Evolutionary conservation across 2,329 filamentous ascomycete species (phyloP), one percentile per base, ranked within the genome.

Genomic region (Sporothrix protearum): DNA sequence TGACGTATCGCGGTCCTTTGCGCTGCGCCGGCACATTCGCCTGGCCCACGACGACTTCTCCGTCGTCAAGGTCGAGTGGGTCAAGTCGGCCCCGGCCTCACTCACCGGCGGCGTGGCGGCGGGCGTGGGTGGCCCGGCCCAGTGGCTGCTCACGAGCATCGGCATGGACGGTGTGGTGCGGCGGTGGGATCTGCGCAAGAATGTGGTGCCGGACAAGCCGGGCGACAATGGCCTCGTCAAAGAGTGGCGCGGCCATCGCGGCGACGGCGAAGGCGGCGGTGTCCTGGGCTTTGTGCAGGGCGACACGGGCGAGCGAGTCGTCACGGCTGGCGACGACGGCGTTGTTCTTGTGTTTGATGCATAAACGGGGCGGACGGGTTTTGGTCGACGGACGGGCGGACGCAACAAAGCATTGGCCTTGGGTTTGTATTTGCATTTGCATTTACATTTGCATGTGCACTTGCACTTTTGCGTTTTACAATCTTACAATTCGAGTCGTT

Each of bases 161-260:
- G 96, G 96, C 9, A 93, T 97, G 86, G 96, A 99, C 77, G 95
- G 96, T 22, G 93, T 94, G 0, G 88, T 99, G 25, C 86, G 93
- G 77, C 85, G 94, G 73, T 99, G 96, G 96, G 95, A 99, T 81
- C 78, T 88, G 69, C 82, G 86, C n/a, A 86, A 85, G n/a, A 82
- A 81, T 12, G 66, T 68, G 66, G 16, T 25, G 36, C 49, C 51
- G 5, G 66, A 55, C 53, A 70, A 63, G 53, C 53, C 55, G 6
- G 53, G 57, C 53, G 49, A 68, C 66, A 68, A 57, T n/a, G 94
- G 93, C 0, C 82, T 97, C 69, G 82, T 93, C 30, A 91, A 90
- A 75, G 94, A 97, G 81, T 98, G 94, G 94, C 93, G 87, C 80
- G 96, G 96, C 0, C 96, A 99, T 80, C 80, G 92, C 76, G 90